These are phyloP conservation scores for Fusarium sp. DNA, from an alignment of 2,329 filamentous ascomycete genomes.

Conservation along the genomic window DNA sequence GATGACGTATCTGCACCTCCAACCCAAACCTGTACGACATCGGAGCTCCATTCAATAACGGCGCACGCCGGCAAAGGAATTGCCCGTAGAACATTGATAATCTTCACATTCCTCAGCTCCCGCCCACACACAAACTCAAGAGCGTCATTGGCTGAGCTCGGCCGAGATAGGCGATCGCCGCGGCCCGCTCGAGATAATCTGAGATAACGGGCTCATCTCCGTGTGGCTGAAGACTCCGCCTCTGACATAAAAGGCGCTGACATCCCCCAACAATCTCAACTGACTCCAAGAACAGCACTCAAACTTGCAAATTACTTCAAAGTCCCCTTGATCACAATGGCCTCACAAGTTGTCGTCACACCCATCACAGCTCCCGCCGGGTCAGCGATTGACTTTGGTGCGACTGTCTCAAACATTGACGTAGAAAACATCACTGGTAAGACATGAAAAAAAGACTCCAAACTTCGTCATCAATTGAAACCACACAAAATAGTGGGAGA, in stretches of 20 bases:
- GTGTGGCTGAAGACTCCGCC: neutral
- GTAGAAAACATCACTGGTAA: constrained; percentile 73
- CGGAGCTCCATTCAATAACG: neutral
- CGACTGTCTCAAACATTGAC: constrained; percentile 67
- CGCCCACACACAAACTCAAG: neutral
- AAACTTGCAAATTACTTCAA: neutral
- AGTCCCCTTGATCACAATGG: constrained; percentile 24
- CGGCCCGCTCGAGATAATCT: constrained; percentile 8
- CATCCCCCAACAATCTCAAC: neutral
- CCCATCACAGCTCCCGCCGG: constrained; percentile 53
- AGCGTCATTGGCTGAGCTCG: neutral
- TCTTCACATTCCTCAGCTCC: neutral
- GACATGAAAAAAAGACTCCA: constrained; percentile 38
- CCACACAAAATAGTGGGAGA: constrained; percentile 55
- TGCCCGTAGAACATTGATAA: neutral
- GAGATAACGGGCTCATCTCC: neutral
- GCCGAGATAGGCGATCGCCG: constrained; percentile 38
- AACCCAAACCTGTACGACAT: neutral
- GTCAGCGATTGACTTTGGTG: constrained; percentile 69
- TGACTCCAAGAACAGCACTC: neutral
- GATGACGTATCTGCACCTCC: neutral
- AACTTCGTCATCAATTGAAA: constrained; percentile 10
- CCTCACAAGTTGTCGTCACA: constrained; percentile 49
- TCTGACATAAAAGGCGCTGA: constrained; percentile 16
- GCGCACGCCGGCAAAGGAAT: neutral